phyloP scores from a whole-genome alignment of 768 basidiomycete genomes.

The Kwoniella botswanensis region DNA sequence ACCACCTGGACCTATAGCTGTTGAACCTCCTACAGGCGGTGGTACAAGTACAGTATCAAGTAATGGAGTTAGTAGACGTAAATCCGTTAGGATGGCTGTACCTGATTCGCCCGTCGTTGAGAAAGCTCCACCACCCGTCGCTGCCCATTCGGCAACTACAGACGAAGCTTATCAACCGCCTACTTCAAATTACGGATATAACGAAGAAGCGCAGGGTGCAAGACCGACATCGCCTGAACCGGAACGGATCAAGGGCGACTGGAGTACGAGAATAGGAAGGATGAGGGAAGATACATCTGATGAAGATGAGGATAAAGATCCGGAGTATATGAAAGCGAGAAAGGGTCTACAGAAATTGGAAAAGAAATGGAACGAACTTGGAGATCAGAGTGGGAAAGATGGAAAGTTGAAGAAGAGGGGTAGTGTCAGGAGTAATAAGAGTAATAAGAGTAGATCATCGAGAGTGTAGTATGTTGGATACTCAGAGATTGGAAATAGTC shows the following conservation, averaged over 20 bases:
- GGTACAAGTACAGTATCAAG: constrained; percentile 3
- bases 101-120: constrained; percentile 47
- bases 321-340: constrained; percentile 45
- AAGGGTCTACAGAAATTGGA: constrained; percentile 45
- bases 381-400: constrained; percentile 27
- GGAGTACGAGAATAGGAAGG: constrained; percentile 48
- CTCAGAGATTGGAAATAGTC: too few relatives aligned
- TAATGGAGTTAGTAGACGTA: constrained; percentile 39
- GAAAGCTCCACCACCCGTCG: constrained; percentile 14
- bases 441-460: constrained; percentile 14
- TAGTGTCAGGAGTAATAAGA: constrained; percentile 18
- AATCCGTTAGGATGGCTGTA: constrained; percentile 53
- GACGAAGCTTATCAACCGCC: constrained; percentile 20
- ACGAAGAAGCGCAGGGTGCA: constrained; percentile 5
- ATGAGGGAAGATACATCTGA: constrained; percentile 49
- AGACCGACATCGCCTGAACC: constrained; percentile 27
- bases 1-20: constrained; percentile 6
- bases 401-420: constrained; percentile 18
- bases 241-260: constrained; percentile 29
- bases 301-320: constrained; percentile 43
- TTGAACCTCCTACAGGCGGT: neutral
- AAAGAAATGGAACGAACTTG: constrained; percentile 43
- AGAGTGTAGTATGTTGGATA: neutral
- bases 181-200: neutral
- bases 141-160: neutral